A percentile compares a stretch with the other conserved stretches of the same genome.
Conservation (phyloP, 805 yeast genomes). For the Kodamaea restingae region DNA sequence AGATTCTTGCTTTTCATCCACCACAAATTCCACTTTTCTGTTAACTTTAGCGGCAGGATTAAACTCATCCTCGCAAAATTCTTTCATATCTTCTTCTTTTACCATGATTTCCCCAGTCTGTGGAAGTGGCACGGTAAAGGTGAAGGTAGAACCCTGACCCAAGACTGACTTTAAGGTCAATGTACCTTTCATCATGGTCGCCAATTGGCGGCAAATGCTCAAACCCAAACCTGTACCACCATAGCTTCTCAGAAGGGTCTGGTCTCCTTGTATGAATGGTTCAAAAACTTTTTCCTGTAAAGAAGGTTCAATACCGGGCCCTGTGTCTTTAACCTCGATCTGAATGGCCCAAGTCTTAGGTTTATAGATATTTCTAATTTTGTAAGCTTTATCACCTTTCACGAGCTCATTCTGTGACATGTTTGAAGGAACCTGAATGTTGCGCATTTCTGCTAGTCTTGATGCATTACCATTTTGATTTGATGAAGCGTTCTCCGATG, state of each 20-base stretch:
- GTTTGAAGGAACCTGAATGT: background rate
- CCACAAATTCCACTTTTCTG: constrained; percentile 44
- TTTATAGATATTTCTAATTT: constrained; percentile 31
- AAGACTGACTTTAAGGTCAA: constrained; percentile 67
- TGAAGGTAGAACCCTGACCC: constrained; percentile 83
- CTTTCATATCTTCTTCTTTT: constrained; percentile 31
- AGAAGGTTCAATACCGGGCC: constrained; percentile 87
- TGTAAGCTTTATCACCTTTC: constrained; percentile 33
- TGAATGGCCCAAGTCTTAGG: constrained; percentile 56
- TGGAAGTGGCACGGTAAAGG: constrained; percentile 70
- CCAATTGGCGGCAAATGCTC: constrained; percentile 84
- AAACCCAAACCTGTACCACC: constrained; percentile 97
- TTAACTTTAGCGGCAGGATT: constrained; percentile 50
- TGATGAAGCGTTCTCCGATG: background rate
- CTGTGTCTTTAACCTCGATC: constrained; percentile 81
- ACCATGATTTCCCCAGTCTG: constrained; percentile 56
- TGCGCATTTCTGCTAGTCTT: too few species aligned
- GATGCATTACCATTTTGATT: background rate
- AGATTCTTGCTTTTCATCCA: constrained; percentile 1
- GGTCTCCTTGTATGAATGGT: constrained; percentile 97
- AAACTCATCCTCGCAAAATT: constrained; percentile 63
- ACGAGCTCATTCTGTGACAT: constrained; percentile 25
- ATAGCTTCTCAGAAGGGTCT: constrained; percentile 80
- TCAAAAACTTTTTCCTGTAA: constrained; percentile 85
- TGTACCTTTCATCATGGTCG: constrained; percentile 86